Base-by-base conservation (phyloP, 306 rosid species). In the Cicer bijugum region DNA sequence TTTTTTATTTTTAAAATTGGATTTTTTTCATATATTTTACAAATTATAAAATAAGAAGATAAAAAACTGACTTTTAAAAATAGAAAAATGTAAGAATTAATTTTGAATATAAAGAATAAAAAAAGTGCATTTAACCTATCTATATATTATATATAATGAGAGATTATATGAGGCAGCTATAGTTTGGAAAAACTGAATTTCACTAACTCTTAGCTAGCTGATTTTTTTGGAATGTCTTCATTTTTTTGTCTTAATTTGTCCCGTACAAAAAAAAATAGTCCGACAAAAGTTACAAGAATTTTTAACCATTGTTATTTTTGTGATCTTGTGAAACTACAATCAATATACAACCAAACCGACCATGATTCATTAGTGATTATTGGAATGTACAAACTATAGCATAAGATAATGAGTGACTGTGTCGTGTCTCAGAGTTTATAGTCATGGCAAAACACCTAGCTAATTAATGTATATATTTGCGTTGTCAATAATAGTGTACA, bases 391-490 rank as follows among this genome's bases (percentile, higher is more conserved):
- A 70, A 51, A 33, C 20, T 62, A 23, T 23, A 62, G 12, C 67
- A 71, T 56, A 40, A 78, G 67, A 39, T 71, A 50, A 17, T 44
- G 52, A 7, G 11, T 61, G 72, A 61, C 77, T 61, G 72, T 50
- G 72, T 50, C 56, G 12, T 77, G 76, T 69, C 63, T 69, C 55
- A 68, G 23, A 44, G 53, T 38, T 57, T 17, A 40, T 35, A 44
- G 80, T 69, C 62, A 77, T 48, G 63, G 46, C 81, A 58, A 50
- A 75, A 76, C 74, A 69, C 69, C 12, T 1, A 33, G 28, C 37
- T 56, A 45, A 35, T 12, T n/a, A 16, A 16, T 0, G 17, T 35
- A 4, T 47, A 20, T 23, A 23, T 3, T 56, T 67, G 51, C 8
- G 39, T 77, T 12, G 69, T 58, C 52, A 43, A 43, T 43, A 43